Evolutionary conservation across 805 yeast genomes (phyloP).

Genomic region (Candida montana): DNA sequence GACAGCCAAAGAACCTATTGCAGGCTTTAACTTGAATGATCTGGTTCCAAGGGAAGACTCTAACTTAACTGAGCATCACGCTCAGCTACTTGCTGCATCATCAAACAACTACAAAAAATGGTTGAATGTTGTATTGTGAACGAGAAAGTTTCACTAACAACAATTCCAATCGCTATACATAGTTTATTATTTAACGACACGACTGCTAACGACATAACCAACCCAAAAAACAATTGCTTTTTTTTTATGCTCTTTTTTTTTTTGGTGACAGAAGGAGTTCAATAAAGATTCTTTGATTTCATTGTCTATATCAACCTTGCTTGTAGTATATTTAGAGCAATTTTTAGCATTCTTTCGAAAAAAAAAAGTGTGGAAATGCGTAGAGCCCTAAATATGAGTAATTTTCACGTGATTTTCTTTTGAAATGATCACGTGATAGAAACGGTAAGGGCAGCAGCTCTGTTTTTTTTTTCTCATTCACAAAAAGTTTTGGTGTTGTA

Average conservation of each 20-base stretch:
- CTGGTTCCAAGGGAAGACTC: conserved; percentile 15
- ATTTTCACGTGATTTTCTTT: background rate
- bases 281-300: background rate
- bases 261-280: background rate
- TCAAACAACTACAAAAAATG: conserved; percentile 27
- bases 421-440: no score
- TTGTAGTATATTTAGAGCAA: no score
- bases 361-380: background rate
- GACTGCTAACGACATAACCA: conserved; percentile 2
- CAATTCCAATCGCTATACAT: background rate
- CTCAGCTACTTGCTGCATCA: conserved; percentile 23
- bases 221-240: background rate
- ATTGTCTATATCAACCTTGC: background rate
- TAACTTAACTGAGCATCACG: conserved; percentile 14
- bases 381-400: background rate
- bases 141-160: background rate
- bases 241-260: background rate
- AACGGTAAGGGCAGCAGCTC: no score
- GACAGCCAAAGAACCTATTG: conserved; percentile 21
- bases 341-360: no score
- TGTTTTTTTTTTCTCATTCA: no score
- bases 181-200: conserved; percentile 4
- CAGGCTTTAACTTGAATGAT: conserved; percentile 22
- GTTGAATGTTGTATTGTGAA: conserved; percentile 21
- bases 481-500: no score